A percentile compares a stretch with the other conserved stretches of the same genome.
phyloP scores from a whole-genome alignment of 1,139 yeast species.

The Blastobotrys aristatus region DNA sequence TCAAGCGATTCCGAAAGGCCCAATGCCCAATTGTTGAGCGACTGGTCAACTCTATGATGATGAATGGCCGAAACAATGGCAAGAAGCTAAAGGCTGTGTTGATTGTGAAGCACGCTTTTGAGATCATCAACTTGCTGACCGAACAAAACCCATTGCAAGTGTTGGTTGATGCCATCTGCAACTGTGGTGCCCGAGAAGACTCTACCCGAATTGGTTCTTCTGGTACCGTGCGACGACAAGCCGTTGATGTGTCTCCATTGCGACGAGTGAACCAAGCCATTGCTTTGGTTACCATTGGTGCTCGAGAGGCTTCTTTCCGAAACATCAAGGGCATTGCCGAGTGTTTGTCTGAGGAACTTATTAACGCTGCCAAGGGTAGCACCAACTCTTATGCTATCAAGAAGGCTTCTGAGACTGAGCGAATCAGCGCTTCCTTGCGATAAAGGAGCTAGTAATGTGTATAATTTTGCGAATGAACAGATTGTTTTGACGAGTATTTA shows the following conservation, averaged over 20 bases:
- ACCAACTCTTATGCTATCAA: conserved; percentile 99
- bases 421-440: conserved; percentile 49
- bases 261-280: conserved; percentile 99
- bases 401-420: conserved; percentile 99
- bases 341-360: conserved; percentile 99
- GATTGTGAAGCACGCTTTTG: conserved; percentile 98
- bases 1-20: conserved; percentile 99
- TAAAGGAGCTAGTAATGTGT: conserved; percentile 1
- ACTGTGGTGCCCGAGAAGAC: conserved; percentile 99
- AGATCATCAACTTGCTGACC: conserved; percentile 94
- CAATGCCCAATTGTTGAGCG: conserved; percentile 99
- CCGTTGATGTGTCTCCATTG: conserved; percentile 99
- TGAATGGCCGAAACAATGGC: conserved; percentile 99
- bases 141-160: conserved; percentile 99
- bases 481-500: background rate
- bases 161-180: conserved; percentile 97
- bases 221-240: conserved; percentile 99
- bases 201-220: conserved; percentile 99
- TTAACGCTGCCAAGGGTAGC: conserved; percentile 99
- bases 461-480: conserved; percentile 8
- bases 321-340: conserved; percentile 99
- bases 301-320: conserved; percentile 99
- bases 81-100: conserved; percentile 99
- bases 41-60: conserved; percentile 99
- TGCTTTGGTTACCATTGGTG: conserved; percentile 97